These are phyloP conservation scores for Trematosphaeria pertusa DNA, from an alignment of 2,329 filamentous ascomycete genomes.

Conservation along the genomic window DNA sequence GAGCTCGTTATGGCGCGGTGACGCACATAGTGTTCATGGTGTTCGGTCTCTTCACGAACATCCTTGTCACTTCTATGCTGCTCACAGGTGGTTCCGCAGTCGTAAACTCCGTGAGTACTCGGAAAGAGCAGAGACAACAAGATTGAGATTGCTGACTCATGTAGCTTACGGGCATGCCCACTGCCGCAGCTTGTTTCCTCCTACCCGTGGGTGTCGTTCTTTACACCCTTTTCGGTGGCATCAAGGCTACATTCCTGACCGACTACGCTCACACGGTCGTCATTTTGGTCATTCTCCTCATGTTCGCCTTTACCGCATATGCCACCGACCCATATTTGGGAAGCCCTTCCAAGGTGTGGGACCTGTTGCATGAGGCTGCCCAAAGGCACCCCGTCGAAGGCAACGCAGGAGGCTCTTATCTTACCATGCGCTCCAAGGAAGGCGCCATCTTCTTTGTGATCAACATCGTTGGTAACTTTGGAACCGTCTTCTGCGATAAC, in stretches of 20 bases:
- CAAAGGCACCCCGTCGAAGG: constrained; percentile 76
- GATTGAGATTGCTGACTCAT: constrained; percentile 60
- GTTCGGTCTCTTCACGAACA: constrained; percentile 81
- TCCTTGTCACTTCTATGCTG: constrained; percentile 87
- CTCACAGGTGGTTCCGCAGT: constrained; percentile 84
- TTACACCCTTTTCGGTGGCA: constrained; percentile 77
- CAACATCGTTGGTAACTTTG: constrained; percentile 86
- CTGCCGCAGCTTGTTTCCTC: constrained; percentile 82
- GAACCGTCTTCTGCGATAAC: constrained; percentile 84
- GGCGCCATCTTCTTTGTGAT: constrained; percentile 92
- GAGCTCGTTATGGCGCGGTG: constrained; percentile 75
- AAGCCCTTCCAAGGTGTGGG: constrained; percentile 78
- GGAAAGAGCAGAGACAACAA: no score
- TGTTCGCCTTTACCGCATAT: constrained; percentile 84
- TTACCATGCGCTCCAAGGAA: constrained; percentile 83
- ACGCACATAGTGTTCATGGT: constrained; percentile 82
- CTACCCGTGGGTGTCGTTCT: constrained; percentile 80
- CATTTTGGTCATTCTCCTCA: constrained; percentile 81
- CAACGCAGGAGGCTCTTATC: constrained; percentile 80
- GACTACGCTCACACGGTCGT: constrained; percentile 89
- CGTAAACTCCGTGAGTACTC: constrained; percentile 33
- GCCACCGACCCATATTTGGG: constrained; percentile 75
- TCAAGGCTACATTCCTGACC: constrained; percentile 75
- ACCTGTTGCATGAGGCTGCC: constrained; percentile 74
- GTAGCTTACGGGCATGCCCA: constrained; percentile 75